Conservation (phyloP, 2,329 filamentous ascomycete species). For the Aspergillus persii region DNA sequence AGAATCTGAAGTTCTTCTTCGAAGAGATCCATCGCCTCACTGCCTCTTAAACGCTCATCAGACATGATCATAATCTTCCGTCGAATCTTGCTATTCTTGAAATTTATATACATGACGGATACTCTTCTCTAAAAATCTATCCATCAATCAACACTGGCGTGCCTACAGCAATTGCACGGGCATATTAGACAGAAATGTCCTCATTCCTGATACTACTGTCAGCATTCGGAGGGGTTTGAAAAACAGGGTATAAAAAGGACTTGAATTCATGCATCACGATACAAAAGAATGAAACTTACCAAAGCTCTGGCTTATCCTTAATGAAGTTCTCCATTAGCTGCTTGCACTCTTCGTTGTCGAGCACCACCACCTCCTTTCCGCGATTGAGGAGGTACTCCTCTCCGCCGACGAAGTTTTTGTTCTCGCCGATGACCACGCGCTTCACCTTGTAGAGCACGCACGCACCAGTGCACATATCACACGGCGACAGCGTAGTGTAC, state of each 20-base stretch:
- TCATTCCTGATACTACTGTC: conserved; percentile 50
- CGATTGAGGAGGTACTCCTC: conserved; percentile 67
- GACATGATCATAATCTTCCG: neutral
- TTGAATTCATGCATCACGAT: neutral
- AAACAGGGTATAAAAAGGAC: neutral
- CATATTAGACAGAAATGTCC: conserved; percentile 54
- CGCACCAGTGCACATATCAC: conserved; percentile 78
- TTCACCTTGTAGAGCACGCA: conserved; percentile 73
- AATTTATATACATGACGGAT: conserved; percentile 7
- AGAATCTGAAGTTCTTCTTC: conserved; percentile 91
- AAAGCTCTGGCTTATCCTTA: conserved; percentile 67
- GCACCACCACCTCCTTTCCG: conserved; percentile 70
- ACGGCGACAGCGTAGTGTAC: conserved; percentile 78
- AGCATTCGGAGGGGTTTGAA: conserved; percentile 6
- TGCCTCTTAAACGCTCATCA: conserved; percentile 1
- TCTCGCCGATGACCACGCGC: conserved; percentile 74
- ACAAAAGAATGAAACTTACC: conserved; percentile 48
- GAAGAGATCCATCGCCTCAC: conserved; percentile 75
- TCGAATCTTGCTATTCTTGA: neutral
- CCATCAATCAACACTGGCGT: neutral
- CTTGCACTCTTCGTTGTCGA: conserved; percentile 64
- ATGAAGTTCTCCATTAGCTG: conserved; percentile 72
- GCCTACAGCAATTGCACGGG: neutral
- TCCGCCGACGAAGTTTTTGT: conserved; percentile 70
- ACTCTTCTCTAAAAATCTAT: neutral